Base-by-base conservation (phyloP, 148 eudicot species). In the Vaccinium macrocarpon region DNA sequence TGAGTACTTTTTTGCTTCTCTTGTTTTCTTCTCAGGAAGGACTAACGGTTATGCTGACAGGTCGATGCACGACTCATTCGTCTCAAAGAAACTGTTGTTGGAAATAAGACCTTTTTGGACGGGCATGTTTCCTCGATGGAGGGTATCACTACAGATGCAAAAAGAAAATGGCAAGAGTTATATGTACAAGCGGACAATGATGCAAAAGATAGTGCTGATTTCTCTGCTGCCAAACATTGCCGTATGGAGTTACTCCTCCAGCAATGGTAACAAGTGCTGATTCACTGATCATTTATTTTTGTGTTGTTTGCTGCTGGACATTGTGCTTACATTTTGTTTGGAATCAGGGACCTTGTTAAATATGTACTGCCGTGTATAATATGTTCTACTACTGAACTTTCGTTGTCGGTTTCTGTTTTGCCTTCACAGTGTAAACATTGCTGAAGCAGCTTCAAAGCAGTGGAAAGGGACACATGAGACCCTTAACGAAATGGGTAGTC, bases 181-280 rank as follows among this genome's bases (percentile, higher is more conserved):
- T 92, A 91, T 76, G 55, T 64, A 79, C 94, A 92, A 84, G 97
- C 96, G 72, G 96, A 91, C 78, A 87, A 81, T 82, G 89, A 84
- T 85, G 89, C 91, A 13, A 93, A 87, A 82, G 98, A 95, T 55
- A 85, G 80, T 91, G 94, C 93, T 18, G 93, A 90, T 87, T 95
- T 90, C 85, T 93, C 98, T 84, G 99, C 99, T 73, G 99, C 99
- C 72, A 94, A 95, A 83, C 98, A 97, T 87, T 97, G 98, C 74
- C 93, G 96, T 52, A 90, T 97, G 93, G 99, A 97, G 91, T 86
- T 90, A 83, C 94, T 97, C 51, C 87, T 93, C 70, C 99, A 93
- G 83, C 90, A 93, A 87, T 84, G 98, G 99, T 97, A 85, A 77
- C 84, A 82, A 83, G 66, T 66, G 50, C 7, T 48, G 6, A 32